Evolutionary conservation across 768 basidiomycete species (phyloP), one percentile per base, ranked within the genome.

Genomic region (Xerocomellus intermedius): DNA sequence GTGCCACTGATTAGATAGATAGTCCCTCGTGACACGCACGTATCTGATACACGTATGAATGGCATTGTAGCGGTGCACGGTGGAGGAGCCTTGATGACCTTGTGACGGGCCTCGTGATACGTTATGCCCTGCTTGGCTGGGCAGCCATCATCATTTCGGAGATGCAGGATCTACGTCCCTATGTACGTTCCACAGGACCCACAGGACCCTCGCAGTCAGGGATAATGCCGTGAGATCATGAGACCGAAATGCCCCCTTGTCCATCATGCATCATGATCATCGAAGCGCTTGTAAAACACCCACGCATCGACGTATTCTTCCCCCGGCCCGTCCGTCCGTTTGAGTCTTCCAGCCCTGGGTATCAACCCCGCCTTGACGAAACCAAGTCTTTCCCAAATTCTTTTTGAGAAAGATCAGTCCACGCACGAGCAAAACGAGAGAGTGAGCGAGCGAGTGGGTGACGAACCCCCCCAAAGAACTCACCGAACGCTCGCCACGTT

Each of bases 221-320:
- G 35, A 48, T 37, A 30, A 30, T 4, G 4, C 30, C 30, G 26
- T 26, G 30, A 10, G 30, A 10, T 30, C 30, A 30, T 30, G 30
- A 10, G 9, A 14, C 32, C 22, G 54, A 7, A 14, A 19, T 24
- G 33, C 1, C 43, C 43, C 24, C 38, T 36, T 16, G 10, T 38
- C 8, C n/a, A 17, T 63, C 35, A 16, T 59, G 53, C n/a, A 17
- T 63, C 35, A 13, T 59, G 53, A 4, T 79, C 75, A 5, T 75
- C 75, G 66, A 93, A 94, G 57, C 79, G 82, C 75, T 88, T 92
- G 74, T 90, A 92, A 64, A 91, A 80, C 16, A 97, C 82, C 73
- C 85, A 84, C 1, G 94, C 92, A 66, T 97, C 94, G 8, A 94
- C 85, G 61, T 84, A 95, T 67, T 95, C 93, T 65, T 96, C 94